These are phyloP conservation scores for Lachnellula suecica DNA, from an alignment of 2,329 filamentous ascomycete species.

Conservation along the genomic window DNA sequence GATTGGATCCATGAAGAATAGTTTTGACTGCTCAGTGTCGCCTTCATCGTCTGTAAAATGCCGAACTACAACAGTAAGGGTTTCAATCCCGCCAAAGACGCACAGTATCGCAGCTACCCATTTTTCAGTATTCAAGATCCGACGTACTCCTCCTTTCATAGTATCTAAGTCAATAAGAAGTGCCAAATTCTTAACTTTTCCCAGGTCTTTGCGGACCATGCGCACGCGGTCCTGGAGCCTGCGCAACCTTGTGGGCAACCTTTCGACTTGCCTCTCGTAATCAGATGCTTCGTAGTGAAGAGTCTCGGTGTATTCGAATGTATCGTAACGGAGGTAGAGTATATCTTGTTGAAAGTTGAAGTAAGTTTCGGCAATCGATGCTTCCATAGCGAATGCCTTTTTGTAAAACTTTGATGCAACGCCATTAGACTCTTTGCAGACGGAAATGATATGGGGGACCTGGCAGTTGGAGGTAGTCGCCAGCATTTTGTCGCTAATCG, in stretches of 20 bases:
- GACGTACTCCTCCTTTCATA: fast-evolving
- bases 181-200: neutral
- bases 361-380: neutral
- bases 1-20: neutral
- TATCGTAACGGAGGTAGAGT: neutral
- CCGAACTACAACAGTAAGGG: neutral
- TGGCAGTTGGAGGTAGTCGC: neutral
- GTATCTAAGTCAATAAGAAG: neutral
- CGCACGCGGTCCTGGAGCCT: no score
- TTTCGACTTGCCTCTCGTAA: no score
- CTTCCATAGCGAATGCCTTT: neutral
- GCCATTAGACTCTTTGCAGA: neutral
- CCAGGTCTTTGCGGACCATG: neutral
- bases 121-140: fast-evolving
- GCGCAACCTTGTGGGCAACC: no score
- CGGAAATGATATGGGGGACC: neutral
- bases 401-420: neutral
- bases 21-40: neutral
- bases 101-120: neutral
- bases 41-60: neutral
- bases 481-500: neutral
- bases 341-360: neutral
- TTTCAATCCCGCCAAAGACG: neutral
- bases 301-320: neutral
- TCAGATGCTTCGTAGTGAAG: neutral